Percentiles rank a stretch among this genome's conserved stretches.
Conservation (phyloP, 371 early-diverging fungal genomes). For the Massospora cicadina region DNA sequence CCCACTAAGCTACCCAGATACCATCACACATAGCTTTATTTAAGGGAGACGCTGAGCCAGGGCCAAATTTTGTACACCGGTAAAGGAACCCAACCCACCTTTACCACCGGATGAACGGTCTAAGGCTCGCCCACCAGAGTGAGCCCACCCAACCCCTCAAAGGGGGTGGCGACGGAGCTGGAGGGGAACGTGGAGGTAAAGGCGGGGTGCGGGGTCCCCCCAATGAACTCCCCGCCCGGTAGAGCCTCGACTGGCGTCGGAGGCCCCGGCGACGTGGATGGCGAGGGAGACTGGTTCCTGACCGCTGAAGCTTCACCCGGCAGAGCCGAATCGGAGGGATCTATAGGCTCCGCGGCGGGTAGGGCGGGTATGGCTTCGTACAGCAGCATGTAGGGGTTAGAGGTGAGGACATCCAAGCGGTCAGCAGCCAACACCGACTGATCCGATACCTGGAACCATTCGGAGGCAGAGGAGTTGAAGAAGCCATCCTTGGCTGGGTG, state of each 20-base stretch:
- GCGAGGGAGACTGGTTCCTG: conserved; percentile 7
- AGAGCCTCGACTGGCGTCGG: conserved; percentile 6
- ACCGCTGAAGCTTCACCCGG: not conserved
- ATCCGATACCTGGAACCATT: conserved; percentile 82
- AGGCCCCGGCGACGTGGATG: conserved; percentile 8
- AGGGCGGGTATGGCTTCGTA: conserved; percentile 42
- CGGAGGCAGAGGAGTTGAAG: conserved; percentile 23
- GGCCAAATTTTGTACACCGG: no score
- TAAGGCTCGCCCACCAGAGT: not conserved
- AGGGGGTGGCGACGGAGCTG: not conserved
- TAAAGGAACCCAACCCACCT: no score
- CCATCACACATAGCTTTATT: no score
- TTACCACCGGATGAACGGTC: no score
- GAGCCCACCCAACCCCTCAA: not conserved
- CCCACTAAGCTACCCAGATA: no score
- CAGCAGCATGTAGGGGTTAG: conserved; percentile 77
- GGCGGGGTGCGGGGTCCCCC: not conserved
- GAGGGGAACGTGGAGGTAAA: not conserved
- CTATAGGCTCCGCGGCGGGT: not conserved
- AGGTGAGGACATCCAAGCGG: conserved; percentile 39
- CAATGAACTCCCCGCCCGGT: conserved; percentile 1
- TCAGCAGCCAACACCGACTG: conserved; percentile 62
- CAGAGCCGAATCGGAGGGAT: not conserved
- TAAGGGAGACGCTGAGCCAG: no score
- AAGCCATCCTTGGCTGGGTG: conserved; percentile 18